Evolutionary conservation across 345 rosid species (phyloP).

Genomic region (Theobroma cacao): DNA sequence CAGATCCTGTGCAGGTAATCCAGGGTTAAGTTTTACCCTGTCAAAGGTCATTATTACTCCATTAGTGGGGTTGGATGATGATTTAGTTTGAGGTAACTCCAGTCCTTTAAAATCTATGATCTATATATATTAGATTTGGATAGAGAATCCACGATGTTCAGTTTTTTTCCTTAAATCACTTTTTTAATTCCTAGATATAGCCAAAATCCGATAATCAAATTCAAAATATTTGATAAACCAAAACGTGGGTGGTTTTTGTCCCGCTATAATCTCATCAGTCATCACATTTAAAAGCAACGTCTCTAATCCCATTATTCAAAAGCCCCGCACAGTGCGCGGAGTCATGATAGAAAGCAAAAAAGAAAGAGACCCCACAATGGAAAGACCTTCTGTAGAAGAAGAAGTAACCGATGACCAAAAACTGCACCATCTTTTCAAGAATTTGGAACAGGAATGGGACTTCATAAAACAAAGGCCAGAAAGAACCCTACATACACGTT

Average conservation of each 20-base stretch:
- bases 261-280: constrained; percentile 19
- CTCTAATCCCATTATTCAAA: constrained; percentile 10
- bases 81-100: too few relatives aligned
- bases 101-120: too few relatives aligned
- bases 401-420: constrained; percentile 14
- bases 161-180: too few relatives aligned
- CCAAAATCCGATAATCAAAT: constrained; percentile 16
- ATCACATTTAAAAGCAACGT: constrained; percentile 26
- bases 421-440: constrained; percentile 23
- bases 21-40: too few relatives aligned
- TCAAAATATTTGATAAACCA: constrained; percentile 12
- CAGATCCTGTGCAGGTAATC: too few relatives aligned
- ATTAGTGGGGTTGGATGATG: too few relatives aligned
- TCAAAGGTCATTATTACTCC: too few relatives aligned
- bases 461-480: constrained; percentile 28
- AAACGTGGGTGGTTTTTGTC: constrained; percentile 26
- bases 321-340: neutral
- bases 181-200: neutral
- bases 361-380: constrained; percentile 30
- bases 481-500: constrained; percentile 22
- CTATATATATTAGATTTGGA: too few relatives aligned
- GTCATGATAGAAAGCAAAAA: constrained; percentile 6
- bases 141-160: too few relatives aligned
- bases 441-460: constrained; percentile 42
- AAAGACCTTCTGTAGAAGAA: constrained; percentile 17